These are phyloP conservation scores for Yamadazyma laniorum DNA, from an alignment of 805 yeast genomes.

Conservation along the genomic window DNA sequence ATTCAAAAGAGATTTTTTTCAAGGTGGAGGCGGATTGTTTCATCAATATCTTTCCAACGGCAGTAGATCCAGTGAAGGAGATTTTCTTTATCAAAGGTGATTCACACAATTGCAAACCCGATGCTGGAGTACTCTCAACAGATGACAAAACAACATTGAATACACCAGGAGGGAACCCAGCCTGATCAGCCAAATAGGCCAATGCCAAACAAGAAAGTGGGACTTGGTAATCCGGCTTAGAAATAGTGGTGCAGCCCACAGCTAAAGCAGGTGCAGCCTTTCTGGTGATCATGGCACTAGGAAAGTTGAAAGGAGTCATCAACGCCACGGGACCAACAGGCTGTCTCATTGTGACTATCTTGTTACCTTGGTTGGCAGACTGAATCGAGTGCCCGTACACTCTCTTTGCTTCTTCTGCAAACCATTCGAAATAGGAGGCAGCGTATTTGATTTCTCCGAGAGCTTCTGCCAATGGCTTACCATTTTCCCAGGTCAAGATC, in stretches of 20 bases:
- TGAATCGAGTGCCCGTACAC: constrained; percentile 57
- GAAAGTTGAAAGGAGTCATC: constrained; percentile 68
- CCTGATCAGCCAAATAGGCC: constrained; percentile 52
- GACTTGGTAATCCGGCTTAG: constrained; percentile 62
- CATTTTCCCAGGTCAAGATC: constrained; percentile 59
- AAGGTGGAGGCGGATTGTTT: constrained; percentile 57
- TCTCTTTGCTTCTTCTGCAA: constrained; percentile 55
- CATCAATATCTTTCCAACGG: constrained; percentile 67
- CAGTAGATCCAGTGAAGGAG: constrained; percentile 78
- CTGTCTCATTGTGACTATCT: constrained; percentile 53
- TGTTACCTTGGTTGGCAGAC: constrained; percentile 49
- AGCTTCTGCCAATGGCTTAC: constrained; percentile 55
- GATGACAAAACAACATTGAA: constrained; percentile 50
- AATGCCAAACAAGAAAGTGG: constrained; percentile 61
- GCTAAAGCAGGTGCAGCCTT: constrained; percentile 66
- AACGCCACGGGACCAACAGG: constrained; percentile 66
- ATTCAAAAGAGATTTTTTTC: constrained; percentile 70
- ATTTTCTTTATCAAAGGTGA: constrained; percentile 58
- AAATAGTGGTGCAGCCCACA: constrained; percentile 60
- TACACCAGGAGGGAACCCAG: constrained; percentile 61
- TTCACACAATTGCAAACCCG: constrained; percentile 54
- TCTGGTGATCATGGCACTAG: constrained; percentile 64
- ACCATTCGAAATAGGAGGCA: constrained; percentile 49
- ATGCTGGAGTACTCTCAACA: constrained; percentile 48
- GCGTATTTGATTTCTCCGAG: constrained; percentile 57